Evolutionary conservation across 2,329 filamentous ascomycete genomes (phyloP).

Genomic region (Aspergillus tamarii): DNA sequence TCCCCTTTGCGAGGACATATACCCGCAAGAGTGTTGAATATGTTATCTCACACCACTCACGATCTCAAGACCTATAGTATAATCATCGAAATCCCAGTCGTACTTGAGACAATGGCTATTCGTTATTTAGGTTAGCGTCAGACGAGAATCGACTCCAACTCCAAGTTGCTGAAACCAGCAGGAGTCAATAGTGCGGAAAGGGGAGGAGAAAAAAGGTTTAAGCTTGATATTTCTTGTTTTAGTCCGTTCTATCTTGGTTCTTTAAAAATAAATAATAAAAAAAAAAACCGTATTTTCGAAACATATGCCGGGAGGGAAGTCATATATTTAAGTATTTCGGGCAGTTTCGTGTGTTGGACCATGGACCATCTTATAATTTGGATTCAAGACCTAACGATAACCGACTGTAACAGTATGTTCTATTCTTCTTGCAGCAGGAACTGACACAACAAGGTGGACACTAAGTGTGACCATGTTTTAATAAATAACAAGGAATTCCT

Average conservation of each 20-base stretch:
- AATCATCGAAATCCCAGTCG: not conserved
- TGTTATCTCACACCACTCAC: no score
- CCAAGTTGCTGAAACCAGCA: not conserved
- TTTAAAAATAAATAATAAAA: no score
- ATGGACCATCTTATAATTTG: not conserved
- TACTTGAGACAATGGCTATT: not conserved
- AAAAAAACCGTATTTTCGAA: not conserved
- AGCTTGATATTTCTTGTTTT: not conserved
- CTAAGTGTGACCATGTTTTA: not conserved
- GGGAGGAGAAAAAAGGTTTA: not conserved
- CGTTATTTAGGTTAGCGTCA: not conserved
- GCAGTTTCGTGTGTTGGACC: not conserved
- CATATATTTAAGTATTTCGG: no score
- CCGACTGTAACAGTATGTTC: not conserved
- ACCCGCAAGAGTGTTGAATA: no score
- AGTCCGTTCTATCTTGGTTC: not conserved
- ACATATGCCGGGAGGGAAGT: no score
- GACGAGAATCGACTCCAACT: not conserved
- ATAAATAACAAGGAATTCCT: not conserved
- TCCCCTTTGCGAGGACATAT: no score
- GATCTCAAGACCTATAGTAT: no score
- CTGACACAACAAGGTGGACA: not conserved
- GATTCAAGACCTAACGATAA: not conserved
- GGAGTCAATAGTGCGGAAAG: not conserved
- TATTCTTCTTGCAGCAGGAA: constrained; percentile 6